phyloP scores from a whole-genome alignment of 2,329 filamentous ascomycete genomes.

The Rosellinia necatrix region DNA sequence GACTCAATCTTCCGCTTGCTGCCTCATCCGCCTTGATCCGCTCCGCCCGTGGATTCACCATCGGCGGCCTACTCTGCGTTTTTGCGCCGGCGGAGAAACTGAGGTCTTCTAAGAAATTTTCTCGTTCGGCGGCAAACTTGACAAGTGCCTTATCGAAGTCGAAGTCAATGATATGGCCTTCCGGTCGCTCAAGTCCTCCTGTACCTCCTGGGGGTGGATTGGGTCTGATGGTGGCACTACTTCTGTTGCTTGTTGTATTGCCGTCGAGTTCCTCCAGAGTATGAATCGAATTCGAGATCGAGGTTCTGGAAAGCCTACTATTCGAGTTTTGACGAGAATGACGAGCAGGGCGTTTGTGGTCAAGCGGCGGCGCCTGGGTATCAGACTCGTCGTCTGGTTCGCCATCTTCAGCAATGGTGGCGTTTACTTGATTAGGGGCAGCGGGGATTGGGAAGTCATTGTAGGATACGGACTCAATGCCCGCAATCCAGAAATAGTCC shows the following conservation, averaged over 20 bases:
- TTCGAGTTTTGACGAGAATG: slow-evolving; percentile 67
- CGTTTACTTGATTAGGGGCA: slow-evolving; percentile 52
- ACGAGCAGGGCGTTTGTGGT: slow-evolving; percentile 51
- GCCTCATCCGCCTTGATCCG: slow-evolving; percentile 78
- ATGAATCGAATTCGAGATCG: slow-evolving; percentile 56
- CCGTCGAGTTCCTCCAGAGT: slow-evolving; percentile 63
- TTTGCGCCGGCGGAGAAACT: slow-evolving; percentile 85
- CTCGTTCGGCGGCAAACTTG: slow-evolving; percentile 94
- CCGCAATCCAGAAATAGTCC: slow-evolving; percentile 78
- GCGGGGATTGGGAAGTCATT: slow-evolving; percentile 54
- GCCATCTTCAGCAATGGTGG: slow-evolving; percentile 66
- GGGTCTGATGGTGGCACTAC: slow-evolving; percentile 66
- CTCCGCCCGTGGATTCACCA: slow-evolving; percentile 79
- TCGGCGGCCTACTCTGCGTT: slow-evolving; percentile 69
- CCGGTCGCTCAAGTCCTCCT: slow-evolving; percentile 38
- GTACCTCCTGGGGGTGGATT: slow-evolving; percentile 37
- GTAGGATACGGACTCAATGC: slow-evolving; percentile 70
- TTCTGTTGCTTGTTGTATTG: slow-evolving; percentile 65
- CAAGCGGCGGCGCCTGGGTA: slow-evolving; percentile 36
- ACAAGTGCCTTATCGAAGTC: slow-evolving; percentile 93
- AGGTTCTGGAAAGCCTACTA: slow-evolving; percentile 60
- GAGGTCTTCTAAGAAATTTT: slow-evolving; percentile 90
- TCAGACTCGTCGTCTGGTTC: slow-evolving; percentile 55
- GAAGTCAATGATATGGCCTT: slow-evolving; percentile 64
- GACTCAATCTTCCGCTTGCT: slow-evolving; percentile 57